Base-by-base conservation (phyloP, 116 monocot genomes). In the Phalaenopsis hybrid region DNA sequence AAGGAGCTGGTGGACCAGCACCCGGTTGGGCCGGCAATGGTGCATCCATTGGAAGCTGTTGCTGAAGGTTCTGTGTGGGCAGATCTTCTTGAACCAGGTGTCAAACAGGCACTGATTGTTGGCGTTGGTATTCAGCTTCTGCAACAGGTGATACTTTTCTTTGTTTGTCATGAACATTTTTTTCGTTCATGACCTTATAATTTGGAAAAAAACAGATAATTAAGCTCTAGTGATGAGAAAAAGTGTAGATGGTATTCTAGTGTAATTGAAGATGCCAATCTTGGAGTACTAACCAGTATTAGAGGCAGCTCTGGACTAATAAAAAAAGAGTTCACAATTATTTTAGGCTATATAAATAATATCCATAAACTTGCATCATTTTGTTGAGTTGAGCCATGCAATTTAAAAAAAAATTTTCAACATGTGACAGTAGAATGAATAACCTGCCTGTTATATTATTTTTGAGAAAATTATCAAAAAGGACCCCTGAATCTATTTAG, bases 61-160 rank as follows among this genome's bases (percentile, higher is more conserved):
- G 68, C 84, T 76, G 77, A 80, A 68, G 81, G 80, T 17, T 31
- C 81, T 46, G 74, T 75, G 44, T 85, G 84, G 84, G 41, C 37
- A 48, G 84, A 85, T 81, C 84, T 85, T 77, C 68, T 80, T 61
- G 84, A 84, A 80, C 84, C 84, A 10, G 84, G 84, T 31, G 79
- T 84, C 73, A 84, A 45, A 70, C 73, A 37, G 15, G 84, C 84
- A 31, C 59, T 84, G 55, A 45, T 80, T 25, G 84, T 84, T 84
- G 84, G 84, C 9, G 17, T 84, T 75, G 80, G 79, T 1, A 80
- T 84, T 41, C 84, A 84, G 75, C 74, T 84, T 41, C 80, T 84
- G 74, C 84, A 84, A 63, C 84, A 84, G 80, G 84, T 80, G 6
- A 50, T 13, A 18, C 17, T 48, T n/a, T 51, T 28, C 20, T 52